Percentiles rank a stretch among this genome's conserved stretches.
phyloP scores from a whole-genome alignment of 305 asterid species.

The Coffea humblotiana region DNA sequence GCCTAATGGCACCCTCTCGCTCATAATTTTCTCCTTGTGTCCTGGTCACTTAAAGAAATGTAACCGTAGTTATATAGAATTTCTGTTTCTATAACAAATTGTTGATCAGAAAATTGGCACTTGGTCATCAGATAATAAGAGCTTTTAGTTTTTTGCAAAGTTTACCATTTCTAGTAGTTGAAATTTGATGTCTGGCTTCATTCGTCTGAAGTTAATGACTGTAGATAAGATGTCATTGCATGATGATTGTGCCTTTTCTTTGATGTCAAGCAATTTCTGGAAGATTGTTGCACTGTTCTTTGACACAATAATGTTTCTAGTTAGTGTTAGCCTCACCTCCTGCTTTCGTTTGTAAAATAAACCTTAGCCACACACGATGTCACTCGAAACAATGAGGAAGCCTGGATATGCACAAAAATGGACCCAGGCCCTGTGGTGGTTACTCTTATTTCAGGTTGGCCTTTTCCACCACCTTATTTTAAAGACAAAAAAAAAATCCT shows the following conservation, averaged over 20 bases:
- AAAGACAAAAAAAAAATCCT: no score
- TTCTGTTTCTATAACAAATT: neutral
- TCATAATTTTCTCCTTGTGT: no score
- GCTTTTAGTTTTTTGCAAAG: no score
- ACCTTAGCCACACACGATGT: neutral
- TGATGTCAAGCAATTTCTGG: neutral
- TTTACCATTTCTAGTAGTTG: neutral
- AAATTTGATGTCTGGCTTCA: no score
- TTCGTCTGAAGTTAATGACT: no score
- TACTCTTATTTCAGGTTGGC: neutral
- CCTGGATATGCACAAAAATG: neutral
- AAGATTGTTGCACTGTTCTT: neutral
- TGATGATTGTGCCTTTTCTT: neutral
- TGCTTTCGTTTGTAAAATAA: neutral
- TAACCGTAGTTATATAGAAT: no score
- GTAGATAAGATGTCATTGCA: neutral
- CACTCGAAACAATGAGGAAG: neutral
- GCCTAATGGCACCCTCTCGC: neutral
- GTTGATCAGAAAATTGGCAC: neutral
- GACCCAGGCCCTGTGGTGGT: no score
- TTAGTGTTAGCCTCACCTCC: neutral
- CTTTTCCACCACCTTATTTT: no score
- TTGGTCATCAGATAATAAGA: neutral
- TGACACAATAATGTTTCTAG: neutral
- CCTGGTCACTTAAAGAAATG: neutral